phyloP scores from a whole-genome alignment of 2,329 filamentous ascomycete genomes.

The Periconia sp. region DNA sequence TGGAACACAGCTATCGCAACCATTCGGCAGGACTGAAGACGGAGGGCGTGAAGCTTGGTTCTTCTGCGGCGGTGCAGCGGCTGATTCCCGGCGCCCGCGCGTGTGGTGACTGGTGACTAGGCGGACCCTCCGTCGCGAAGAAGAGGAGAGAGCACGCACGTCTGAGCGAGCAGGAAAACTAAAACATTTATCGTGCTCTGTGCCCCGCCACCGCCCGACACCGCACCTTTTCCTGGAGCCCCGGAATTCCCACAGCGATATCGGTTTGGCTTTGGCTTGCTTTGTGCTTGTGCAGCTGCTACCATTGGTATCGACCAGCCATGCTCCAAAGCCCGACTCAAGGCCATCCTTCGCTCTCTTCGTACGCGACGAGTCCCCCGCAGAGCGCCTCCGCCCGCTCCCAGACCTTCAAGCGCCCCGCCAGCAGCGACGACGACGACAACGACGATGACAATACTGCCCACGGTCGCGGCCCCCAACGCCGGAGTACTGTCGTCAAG shows the following conservation, averaged over 20 bases:
- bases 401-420: slow-evolving; percentile 40
- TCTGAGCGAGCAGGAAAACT: not conserved
- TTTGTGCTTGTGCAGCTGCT: not conserved
- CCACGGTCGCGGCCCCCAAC: slow-evolving; percentile 6
- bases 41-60: too few species aligned
- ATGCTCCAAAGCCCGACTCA: slow-evolving; percentile 22
- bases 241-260: not conserved
- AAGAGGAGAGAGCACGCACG: not conserved
- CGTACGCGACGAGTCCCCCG: slow-evolving; percentile 30
- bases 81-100: too few species aligned
- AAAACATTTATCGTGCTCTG: not conserved
- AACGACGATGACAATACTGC: slow-evolving; percentile 26
- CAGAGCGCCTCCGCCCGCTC: slow-evolving; percentile 19
- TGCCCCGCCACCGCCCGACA: not conserved
- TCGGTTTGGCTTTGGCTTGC: not conserved
- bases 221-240: not conserved
- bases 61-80: too few species aligned
- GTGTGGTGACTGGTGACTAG: too few species aligned
- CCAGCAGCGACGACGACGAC: slow-evolving; percentile 40
- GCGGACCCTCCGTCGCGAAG: too few species aligned
- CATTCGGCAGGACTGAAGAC: too few species aligned
- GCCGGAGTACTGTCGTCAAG: slow-evolving; percentile 53
- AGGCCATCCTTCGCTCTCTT: slow-evolving; percentile 27
- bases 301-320: slow-evolving; percentile 8
- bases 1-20: too few species aligned